Evolutionary conservation across 1,139 yeast genomes (phyloP).

Genomic region (Yamadazyma conglobata): DNA sequence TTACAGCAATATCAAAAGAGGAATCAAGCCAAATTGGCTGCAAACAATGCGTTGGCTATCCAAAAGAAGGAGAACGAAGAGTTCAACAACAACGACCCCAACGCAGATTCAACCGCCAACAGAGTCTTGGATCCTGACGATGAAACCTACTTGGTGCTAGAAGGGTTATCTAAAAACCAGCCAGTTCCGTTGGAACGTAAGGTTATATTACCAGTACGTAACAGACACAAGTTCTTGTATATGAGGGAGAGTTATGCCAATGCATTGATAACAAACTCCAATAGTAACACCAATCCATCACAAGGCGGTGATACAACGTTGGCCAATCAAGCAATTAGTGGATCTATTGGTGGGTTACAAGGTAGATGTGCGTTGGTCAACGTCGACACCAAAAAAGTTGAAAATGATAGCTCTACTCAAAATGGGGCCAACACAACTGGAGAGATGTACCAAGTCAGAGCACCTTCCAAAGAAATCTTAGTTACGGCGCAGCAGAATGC

Average conservation of each 20-base stretch:
- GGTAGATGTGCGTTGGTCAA: conserved; percentile 75
- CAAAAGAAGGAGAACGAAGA: conserved; percentile 47
- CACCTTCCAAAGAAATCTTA: conserved; percentile 53
- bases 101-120: conserved; percentile 21
- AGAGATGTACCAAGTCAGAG: conserved; percentile 57
- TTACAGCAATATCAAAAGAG: conserved; percentile 87
- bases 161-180: conserved; percentile 79
- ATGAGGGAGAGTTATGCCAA: conserved; percentile 82
- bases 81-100: conserved; percentile 26
- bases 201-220: conserved; percentile 65
- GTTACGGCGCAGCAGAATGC: conserved; percentile 44
- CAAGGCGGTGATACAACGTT: conserved; percentile 34
- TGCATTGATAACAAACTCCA: conserved; percentile 40
- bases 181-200: conserved; percentile 82
- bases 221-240: conserved; percentile 68
- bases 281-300: conserved; percentile 21
- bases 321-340: conserved; percentile 50
- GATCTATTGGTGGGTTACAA: conserved; percentile 67
- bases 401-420: conserved; percentile 38
- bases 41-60: conserved; percentile 68
- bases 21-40: conserved; percentile 87
- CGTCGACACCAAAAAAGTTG: conserved; percentile 41
- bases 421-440: conserved; percentile 51
- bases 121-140: conserved; percentile 69
- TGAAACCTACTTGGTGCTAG: conserved; percentile 88